Evolutionary conservation across 2,329 filamentous ascomycete species (phyloP), one percentile per base, ranked within the genome.

Genomic region (Exophiala oligosperma): DNA sequence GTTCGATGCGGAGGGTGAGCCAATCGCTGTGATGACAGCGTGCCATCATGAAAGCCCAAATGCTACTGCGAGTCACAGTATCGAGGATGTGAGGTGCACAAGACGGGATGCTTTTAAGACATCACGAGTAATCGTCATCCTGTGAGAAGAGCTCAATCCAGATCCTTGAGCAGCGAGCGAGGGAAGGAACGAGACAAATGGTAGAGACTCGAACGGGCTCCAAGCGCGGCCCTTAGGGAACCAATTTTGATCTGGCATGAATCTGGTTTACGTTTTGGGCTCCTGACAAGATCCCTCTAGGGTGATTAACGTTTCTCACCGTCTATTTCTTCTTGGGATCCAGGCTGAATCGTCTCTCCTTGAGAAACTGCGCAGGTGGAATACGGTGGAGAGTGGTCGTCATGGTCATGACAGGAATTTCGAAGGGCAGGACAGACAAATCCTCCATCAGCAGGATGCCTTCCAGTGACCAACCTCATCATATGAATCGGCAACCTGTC

Each of bases 31-130:
- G 53, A 48, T 66, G 24, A 54, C 56, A 69, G 56, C 51, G 51
- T 56, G 64, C 66, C 56, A 69, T 69, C 23, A 53, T 53, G 23
- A 53, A 4, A 41, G 0, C 61, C 68, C 0, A 77, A 76, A 46
- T 73, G 71, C 1, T 70, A 78, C 51, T 66, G 7, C 37, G 17
- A 17, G 17, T 17, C 17, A 17, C 12, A 53, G 50, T 53, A 41
- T 53, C 24, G 23, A 28, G 32, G 29, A 4, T 53, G 23, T 41
- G 23, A 53, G 37, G 21, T 53, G 23, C 23, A 53, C 23, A 53
- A 43, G 23, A 53, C 12, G 24, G 17, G 23, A 53, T 41, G 46
- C 7, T 53, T 53, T 53, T 53, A 26, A 53, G 35, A 53, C 9
- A 53, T 53, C 23, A 53, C 17, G 23, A 29, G 17, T 29, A n/a